Percentiles rank a stretch among this genome's conserved stretches.
These are phyloP conservation scores for Neopestalotiopsis sp. DNA, from an alignment of 2,329 filamentous ascomycete genomes.

Conservation along the genomic window DNA sequence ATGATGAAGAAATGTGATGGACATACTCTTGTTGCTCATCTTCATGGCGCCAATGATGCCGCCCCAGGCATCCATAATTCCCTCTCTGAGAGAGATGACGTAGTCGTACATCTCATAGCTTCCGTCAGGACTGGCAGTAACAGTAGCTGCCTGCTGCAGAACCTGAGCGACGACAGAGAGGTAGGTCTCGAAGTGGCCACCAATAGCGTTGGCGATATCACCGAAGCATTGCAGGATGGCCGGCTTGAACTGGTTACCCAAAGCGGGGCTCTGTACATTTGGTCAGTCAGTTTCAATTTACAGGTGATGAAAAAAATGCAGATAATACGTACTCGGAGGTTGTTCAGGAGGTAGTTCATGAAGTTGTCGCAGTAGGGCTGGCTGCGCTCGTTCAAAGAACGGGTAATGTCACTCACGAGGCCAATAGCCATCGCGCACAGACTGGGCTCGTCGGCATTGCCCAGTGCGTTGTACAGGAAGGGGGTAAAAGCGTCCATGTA, in stretches of 20 bases:
- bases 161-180: conserved; percentile 91
- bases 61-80: conserved; percentile 99
- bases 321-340: conserved; percentile 70
- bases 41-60: conserved; percentile 97
- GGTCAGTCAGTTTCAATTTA: conserved; percentile 7
- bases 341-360: conserved; percentile 97
- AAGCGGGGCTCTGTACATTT: conserved; percentile 69
- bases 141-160: conserved; percentile 86
- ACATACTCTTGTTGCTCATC: conserved; percentile 74
- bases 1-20: conserved; percentile 21
- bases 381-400: conserved; percentile 86
- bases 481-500: conserved; percentile 97
- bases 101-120: conserved; percentile 98
- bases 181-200: conserved; percentile 90
- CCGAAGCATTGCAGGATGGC: conserved; percentile 98
- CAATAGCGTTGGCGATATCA: conserved; percentile 94
- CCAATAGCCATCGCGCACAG: conserved; percentile 98
- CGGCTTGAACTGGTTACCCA: conserved; percentile 96
- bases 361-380: conserved; percentile 96
- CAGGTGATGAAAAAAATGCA: conserved; percentile 3
- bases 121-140: conserved; percentile 78
- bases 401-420: conserved; percentile 93
- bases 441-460: conserved; percentile 93
- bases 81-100: conserved; percentile 90
- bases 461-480: conserved; percentile 91